Base-by-base conservation (phyloP, 148 eudicot species). In the Rhododendron williamsianum region DNA sequence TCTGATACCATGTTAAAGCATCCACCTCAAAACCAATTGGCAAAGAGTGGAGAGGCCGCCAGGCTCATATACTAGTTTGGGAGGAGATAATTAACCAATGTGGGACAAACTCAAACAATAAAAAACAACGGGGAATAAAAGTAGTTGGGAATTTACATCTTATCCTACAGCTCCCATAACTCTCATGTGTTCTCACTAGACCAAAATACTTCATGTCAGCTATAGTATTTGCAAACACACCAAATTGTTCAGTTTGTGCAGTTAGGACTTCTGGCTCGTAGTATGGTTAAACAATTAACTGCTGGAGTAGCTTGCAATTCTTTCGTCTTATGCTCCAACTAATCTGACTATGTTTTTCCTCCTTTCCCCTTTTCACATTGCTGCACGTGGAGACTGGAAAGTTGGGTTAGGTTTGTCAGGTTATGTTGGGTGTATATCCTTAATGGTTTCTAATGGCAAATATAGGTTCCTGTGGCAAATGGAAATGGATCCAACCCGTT, bases 391-490 rank as follows among this genome's bases (percentile, higher is more conserved):
- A 69, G 72, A 71, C 78, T 49, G 46, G 33, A 41, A 35, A 81
- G 45, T 13, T 4, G 45, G 25, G 35, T 63, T 25, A 63, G 23
- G 54, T 82, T 73, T 36, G 73, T 25, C 18, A 67, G 38, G 41
- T 41, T 74, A 23, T 38, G 58, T 63, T 78, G 38, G 35, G 12
- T 13, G 30, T 78, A 7, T 21, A 43, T 43, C 38, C 49, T 76
- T 80, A 25, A 81, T 38, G 74, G 12, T 69, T 71, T 38, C 27
- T 77, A 65, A 27, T 67, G 43, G 41, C 58, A 35, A 46, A n/a
- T 76, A 67, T 92, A 97, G 99, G 99, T 97, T 88, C 99, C 99
- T 78, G 99, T 97, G 86, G 99, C 98, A 82, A 97, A 91, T 90
- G 96, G 98, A 78, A 88, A 85, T 88, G 93, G 96, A 78, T 93